These are phyloP conservation scores for Mucor indicus DNA, from an alignment of 371 early-diverging fungal species.

Conservation along the genomic window DNA sequence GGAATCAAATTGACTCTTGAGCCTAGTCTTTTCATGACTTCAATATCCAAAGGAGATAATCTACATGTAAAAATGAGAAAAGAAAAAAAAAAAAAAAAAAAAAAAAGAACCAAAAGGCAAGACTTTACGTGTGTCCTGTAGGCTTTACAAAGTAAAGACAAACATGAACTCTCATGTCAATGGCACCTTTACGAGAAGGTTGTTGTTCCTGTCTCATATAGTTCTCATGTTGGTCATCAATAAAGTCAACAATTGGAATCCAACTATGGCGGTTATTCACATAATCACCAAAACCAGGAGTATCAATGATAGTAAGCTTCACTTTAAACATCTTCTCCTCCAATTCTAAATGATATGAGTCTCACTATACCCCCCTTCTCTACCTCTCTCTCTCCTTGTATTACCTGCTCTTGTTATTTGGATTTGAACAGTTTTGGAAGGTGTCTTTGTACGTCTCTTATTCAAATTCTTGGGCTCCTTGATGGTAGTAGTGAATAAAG, in stretches of 20 bases:
- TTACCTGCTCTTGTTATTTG: slow-evolving; percentile 90
- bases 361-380: background rate
- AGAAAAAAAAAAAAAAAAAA: too few relatives aligned
- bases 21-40: slow-evolving; percentile 83
- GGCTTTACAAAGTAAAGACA: slow-evolving; percentile 87
- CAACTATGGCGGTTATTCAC: slow-evolving; percentile 89
- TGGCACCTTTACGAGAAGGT: slow-evolving; percentile 71
- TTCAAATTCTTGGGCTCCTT: slow-evolving; percentile 85
- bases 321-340: slow-evolving; percentile 74
- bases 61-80: slow-evolving; percentile 63
- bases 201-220: slow-evolving; percentile 85
- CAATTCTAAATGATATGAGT: slow-evolving; percentile 13
- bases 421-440: slow-evolving; percentile 91
- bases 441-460: slow-evolving; percentile 78
- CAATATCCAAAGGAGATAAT: slow-evolving; percentile 78
- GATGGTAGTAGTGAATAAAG: slow-evolving; percentile 81
- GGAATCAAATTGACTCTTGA: slow-evolving; percentile 88
- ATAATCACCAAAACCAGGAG: slow-evolving; percentile 90
- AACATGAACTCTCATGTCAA: slow-evolving; percentile 89
- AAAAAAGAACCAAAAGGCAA: too few relatives aligned
- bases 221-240: slow-evolving; percentile 92
- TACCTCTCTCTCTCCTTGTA: slow-evolving; percentile 5
- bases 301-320: slow-evolving; percentile 87
- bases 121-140: slow-evolving; percentile 76
- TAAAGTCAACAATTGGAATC: slow-evolving; percentile 92